A percentile compares a stretch with the other conserved stretches of the same genome.
Evolutionary conservation across 2,329 filamentous ascomycete genomes (phyloP).

Genomic region (Phialocephala subalpina): DNA sequence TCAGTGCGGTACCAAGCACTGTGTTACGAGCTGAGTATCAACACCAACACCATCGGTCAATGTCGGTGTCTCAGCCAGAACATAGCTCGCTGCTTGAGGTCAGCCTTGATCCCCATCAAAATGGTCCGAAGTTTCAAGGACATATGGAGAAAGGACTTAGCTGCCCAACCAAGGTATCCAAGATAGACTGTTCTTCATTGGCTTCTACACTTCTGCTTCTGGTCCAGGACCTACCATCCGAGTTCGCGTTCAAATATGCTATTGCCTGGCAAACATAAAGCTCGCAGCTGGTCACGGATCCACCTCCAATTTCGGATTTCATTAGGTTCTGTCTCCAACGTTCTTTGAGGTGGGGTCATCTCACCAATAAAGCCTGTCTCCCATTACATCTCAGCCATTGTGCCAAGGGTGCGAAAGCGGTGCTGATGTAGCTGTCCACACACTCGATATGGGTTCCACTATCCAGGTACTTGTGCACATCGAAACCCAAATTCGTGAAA

Average conservation of each 20-base stretch:
- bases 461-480: slow-evolving; percentile 69
- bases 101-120: neutral
- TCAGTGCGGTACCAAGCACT: slow-evolving; percentile 12
- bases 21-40: slow-evolving; percentile 12
- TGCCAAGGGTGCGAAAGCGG: slow-evolving; percentile 55
- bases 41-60: slow-evolving; percentile 8
- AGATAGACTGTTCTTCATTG: slow-evolving; percentile 39
- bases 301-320: slow-evolving; percentile 55
- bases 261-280: slow-evolving; percentile 36
- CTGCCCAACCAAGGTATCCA: slow-evolving; percentile 49
- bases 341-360: slow-evolving; percentile 27
- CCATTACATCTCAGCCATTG: slow-evolving; percentile 56
- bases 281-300: slow-evolving; percentile 29
- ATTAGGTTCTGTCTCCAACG: neutral
- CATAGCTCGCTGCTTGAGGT: slow-evolving; percentile 6
- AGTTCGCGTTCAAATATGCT: slow-evolving; percentile 38
- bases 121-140: neutral
- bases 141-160: slow-evolving; percentile 41
- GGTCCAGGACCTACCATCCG: slow-evolving; percentile 36
- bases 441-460: slow-evolving; percentile 60
- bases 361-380: slow-evolving; percentile 53
- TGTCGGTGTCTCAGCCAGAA: slow-evolving; percentile 6
- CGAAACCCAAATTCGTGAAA: slow-evolving; percentile 60
- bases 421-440: slow-evolving; percentile 57
- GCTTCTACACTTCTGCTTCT: too few species aligned